phyloP scores from a whole-genome alignment of 129 eudicot genomes.

The Oenanthe sinensis region DNA sequence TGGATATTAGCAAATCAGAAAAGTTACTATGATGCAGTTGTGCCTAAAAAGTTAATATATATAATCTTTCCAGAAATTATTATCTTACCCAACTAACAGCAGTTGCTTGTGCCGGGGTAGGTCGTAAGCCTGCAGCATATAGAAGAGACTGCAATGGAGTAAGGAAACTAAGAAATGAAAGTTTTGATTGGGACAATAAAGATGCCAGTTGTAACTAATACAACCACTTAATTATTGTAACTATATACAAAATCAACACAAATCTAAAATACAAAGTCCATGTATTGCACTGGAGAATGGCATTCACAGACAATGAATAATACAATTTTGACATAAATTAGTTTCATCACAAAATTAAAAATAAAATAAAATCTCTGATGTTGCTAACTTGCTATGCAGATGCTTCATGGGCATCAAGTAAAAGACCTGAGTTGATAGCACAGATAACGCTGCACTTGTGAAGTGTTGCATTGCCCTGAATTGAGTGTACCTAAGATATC shows the following conservation, averaged over 20 bases:
- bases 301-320: not conserved
- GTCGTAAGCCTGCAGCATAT: constrained; percentile 96
- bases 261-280: not conserved
- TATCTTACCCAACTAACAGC: constrained; percentile 92
- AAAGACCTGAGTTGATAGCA: constrained; percentile 97
- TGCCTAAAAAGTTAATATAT: not conserved
- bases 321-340: not conserved
- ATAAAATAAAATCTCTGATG: not conserved
- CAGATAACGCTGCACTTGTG: constrained; percentile 81
- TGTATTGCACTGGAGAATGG: not conserved
- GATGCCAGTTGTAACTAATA: not conserved
- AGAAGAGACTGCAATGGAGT: constrained; percentile 75
- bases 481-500: constrained; percentile 89
- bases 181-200: not conserved
- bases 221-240: not conserved
- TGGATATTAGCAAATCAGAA: constrained; percentile 21
- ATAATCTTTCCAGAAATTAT: constrained; percentile 6
- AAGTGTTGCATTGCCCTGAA: constrained; percentile 91
- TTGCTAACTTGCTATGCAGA: not conserved
- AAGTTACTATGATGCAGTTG: not conserved
- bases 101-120: constrained; percentile 97
- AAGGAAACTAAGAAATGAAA: constrained; percentile 12
- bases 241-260: not conserved
- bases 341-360: not conserved
- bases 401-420: constrained; percentile 13